These are phyloP conservation scores for Lyophyllum atratum DNA, from an alignment of 768 basidiomycete genomes.

Conservation along the genomic window DNA sequence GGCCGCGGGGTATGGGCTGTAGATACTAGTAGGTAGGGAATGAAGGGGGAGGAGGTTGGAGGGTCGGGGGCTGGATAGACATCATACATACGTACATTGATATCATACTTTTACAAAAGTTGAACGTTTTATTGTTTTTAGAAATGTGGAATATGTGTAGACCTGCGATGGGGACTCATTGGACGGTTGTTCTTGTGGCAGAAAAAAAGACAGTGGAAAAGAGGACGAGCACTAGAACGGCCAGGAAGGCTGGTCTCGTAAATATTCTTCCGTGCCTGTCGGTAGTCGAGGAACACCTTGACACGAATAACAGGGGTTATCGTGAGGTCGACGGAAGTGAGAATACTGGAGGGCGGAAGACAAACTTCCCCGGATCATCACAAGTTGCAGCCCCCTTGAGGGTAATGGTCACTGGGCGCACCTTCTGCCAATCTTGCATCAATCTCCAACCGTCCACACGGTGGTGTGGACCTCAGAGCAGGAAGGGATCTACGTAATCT, in stretches of 20 bases:
- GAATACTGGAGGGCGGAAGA: not conserved
- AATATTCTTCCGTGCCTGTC: not conserved
- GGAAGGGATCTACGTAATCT: not conserved
- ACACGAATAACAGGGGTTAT: not conserved
- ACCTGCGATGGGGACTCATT: not conserved
- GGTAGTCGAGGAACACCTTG: not conserved
- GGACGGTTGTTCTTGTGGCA: no score
- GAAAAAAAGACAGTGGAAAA: not conserved
- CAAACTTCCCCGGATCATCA: not conserved
- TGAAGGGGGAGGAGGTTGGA: not conserved
- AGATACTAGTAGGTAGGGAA: not conserved
- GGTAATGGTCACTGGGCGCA: not conserved
- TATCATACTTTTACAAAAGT: not conserved
- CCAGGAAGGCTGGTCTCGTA: not conserved
- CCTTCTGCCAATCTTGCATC: not conserved
- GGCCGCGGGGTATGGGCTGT: constrained; percentile 26
- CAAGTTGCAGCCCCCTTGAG: not conserved
- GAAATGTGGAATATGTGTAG: not conserved
- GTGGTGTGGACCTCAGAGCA: not conserved
- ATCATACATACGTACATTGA: not conserved
- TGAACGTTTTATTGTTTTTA: not conserved
- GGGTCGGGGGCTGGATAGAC: not conserved
- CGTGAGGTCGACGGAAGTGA: not conserved
- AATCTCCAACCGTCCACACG: not conserved
- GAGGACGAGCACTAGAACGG: not conserved